Evolutionary conservation across 345 rosid genomes (phyloP).

Genomic region (Brassica carinata): DNA sequence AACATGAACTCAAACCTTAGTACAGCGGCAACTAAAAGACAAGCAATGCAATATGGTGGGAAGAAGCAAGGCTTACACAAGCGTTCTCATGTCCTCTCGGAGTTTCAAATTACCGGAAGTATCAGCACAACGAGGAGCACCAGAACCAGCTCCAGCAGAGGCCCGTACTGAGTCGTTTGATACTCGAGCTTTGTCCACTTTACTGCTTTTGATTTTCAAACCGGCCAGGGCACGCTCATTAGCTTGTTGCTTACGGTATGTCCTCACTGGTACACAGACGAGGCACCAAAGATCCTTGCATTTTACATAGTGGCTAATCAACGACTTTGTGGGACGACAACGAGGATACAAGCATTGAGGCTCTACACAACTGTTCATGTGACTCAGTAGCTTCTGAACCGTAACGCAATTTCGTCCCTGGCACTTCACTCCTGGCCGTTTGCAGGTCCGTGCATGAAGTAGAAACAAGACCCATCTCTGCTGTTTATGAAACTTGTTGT

Average conservation of each 20-base stretch:
- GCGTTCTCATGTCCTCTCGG: not conserved
- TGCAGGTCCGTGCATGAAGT: not conserved
- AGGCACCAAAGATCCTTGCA: slow-evolving; percentile 50
- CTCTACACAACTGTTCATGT: slow-evolving; percentile 44
- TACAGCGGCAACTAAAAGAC: not conserved
- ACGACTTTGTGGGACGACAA: slow-evolving; percentile 65
- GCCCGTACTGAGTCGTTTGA: too few species aligned
- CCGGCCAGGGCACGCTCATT: not conserved
- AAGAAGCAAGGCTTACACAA: too few species aligned
- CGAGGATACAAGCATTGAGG: slow-evolving; percentile 71
- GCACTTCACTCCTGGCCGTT: slow-evolving; percentile 80
- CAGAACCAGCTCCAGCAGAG: too few species aligned
- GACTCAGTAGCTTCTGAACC: not conserved
- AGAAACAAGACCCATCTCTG: not conserved
- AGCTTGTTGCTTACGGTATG: not conserved
- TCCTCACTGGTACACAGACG: slow-evolving; percentile 50
- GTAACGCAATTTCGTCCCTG: slow-evolving; percentile 21
- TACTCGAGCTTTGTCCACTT: too few species aligned
- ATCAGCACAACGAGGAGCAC: too few species aligned
- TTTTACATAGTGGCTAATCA: slow-evolving; percentile 62
- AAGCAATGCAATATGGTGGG: too few species aligned
- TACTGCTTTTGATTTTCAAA: too few species aligned
- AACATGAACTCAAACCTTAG: too few species aligned
- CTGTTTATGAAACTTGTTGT: not conserved
- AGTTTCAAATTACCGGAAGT: not conserved